These are phyloP conservation scores for Ascochyta fabae DNA, from an alignment of 2,329 filamentous ascomycete species.

Conservation along the genomic window DNA sequence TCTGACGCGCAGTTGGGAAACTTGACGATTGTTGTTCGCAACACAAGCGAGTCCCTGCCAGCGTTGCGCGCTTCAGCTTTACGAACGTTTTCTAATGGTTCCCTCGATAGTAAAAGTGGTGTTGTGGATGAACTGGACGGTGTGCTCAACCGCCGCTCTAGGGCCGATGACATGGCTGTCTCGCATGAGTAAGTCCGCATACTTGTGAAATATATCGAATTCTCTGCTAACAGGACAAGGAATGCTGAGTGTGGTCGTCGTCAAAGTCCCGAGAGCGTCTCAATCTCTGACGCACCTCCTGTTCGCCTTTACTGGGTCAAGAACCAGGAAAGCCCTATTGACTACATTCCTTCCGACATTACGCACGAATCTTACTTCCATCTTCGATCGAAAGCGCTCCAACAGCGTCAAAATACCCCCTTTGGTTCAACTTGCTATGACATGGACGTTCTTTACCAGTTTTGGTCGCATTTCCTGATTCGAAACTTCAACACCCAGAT, in stretches of 20 bases:
- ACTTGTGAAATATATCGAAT: too few relatives aligned
- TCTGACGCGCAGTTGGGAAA: conserved; percentile 60
- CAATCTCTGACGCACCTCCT: conserved; percentile 27
- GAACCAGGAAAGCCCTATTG: conserved; percentile 53
- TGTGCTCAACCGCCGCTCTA: conserved; percentile 46
- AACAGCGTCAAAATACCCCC: conserved; percentile 55
- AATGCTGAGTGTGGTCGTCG: conserved; percentile 30
- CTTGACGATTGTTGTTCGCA: conserved; percentile 61
- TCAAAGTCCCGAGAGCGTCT: conserved; percentile 26
- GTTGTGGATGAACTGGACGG: conserved; percentile 57
- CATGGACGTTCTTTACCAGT: conserved; percentile 73
- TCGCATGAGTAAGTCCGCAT: conserved; percentile 38
- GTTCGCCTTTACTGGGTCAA: conserved; percentile 59
- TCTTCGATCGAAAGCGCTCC: conserved; percentile 58
- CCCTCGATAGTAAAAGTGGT: conserved; percentile 58
- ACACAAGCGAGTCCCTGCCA: conserved; percentile 43
- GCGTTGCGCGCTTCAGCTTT: conserved; percentile 39
- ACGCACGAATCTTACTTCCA: conserved; percentile 57
- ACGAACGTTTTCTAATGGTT: conserved; percentile 63
- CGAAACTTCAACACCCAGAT: conserved; percentile 76
- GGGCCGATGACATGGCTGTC: conserved; percentile 45
- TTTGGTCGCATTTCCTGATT: conserved; percentile 76
- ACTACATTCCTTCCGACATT: conserved; percentile 53
- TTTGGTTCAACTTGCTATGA: conserved; percentile 59
- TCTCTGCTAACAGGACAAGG: conserved; percentile 14